Evolutionary conservation across 306 rosid species (phyloP).

Genomic region (Cicer bijugum): DNA sequence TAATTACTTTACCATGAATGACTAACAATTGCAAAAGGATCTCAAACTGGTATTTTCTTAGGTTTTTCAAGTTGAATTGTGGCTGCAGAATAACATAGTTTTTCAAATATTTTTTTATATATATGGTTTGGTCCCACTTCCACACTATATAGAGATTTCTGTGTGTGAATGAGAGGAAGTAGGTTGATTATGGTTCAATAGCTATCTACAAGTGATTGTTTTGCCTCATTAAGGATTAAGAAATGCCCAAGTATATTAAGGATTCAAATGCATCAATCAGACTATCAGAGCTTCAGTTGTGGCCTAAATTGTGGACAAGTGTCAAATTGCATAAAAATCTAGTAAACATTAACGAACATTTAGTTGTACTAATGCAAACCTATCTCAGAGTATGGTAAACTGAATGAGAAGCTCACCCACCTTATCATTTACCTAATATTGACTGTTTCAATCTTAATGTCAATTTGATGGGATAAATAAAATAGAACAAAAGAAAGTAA

Average conservation of each 20-base stretch:
- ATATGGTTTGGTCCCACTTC: background rate
- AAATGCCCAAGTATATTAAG: too few relatives aligned
- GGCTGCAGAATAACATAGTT: background rate
- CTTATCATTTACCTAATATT: too few relatives aligned
- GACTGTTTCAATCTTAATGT: background rate
- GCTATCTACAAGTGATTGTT: background rate
- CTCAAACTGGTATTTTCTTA: background rate
- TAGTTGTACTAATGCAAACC: too few relatives aligned
- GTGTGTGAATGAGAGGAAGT: background rate
- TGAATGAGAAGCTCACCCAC: too few relatives aligned
- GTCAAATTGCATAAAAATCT: too few relatives aligned
- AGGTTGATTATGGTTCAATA: background rate
- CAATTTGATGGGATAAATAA: background rate
- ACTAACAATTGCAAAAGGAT: background rate
- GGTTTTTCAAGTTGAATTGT: constrained; percentile 3
- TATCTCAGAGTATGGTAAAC: too few relatives aligned
- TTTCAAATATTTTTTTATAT: background rate
- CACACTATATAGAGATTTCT: background rate
- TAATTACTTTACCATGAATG: constrained; percentile 39
- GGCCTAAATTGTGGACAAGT: too few relatives aligned
- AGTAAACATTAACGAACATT: too few relatives aligned
- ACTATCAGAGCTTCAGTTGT: too few relatives aligned
- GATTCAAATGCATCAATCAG: too few relatives aligned
- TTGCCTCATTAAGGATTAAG: background rate
- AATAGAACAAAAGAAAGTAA: background rate